Percentiles rank a stretch among this genome's conserved stretches.
These are phyloP conservation scores for Yamadazyma aaseri DNA, from an alignment of 1,139 yeast genomes.

Conservation along the genomic window DNA sequence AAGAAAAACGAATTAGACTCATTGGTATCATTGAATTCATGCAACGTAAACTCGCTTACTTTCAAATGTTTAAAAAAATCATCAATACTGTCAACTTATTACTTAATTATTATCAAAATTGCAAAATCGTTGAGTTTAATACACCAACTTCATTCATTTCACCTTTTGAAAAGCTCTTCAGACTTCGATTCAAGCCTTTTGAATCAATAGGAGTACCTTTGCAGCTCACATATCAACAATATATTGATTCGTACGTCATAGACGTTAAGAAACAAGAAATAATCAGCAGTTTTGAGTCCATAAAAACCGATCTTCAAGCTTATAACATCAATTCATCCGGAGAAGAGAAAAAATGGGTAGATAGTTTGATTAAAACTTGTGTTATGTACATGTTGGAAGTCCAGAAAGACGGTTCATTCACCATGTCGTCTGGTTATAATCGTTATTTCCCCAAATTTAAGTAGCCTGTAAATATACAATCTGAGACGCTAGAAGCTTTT, in stretches of 20 bases:
- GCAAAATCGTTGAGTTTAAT: conserved; percentile 25
- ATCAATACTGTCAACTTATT: conserved; percentile 24
- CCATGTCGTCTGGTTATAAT: conserved; percentile 30
- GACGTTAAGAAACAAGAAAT: conserved; percentile 12
- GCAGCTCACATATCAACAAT: conserved; percentile 48
- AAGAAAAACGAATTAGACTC: conserved; percentile 31
- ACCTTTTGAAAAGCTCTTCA: conserved; percentile 52
- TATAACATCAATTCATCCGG: conserved; percentile 12
- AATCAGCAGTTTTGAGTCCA: conserved; percentile 17
- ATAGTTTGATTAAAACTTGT: conserved; percentile 27
- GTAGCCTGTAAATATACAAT: conserved; percentile 8
- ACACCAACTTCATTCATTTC: conserved; percentile 33
- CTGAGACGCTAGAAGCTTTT: too few relatives aligned
- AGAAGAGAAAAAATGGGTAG: conserved; percentile 20
- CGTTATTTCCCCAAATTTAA: conserved; percentile 40
- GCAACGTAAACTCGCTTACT: conserved; percentile 28
- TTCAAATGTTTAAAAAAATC: conserved; percentile 35
- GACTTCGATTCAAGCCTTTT: conserved; percentile 78
- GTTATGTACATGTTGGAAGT: conserved; percentile 21
- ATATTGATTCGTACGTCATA: conserved; percentile 14
- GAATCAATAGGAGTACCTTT: conserved; percentile 81
- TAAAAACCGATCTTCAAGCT: conserved; percentile 13
- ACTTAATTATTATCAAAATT: conserved; percentile 25
- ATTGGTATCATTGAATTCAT: conserved; percentile 18
- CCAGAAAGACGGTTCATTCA: conserved; percentile 16